Evolutionary conservation across 768 basidiomycete genomes (phyloP).

Genomic region (Trametes meyenii): DNA sequence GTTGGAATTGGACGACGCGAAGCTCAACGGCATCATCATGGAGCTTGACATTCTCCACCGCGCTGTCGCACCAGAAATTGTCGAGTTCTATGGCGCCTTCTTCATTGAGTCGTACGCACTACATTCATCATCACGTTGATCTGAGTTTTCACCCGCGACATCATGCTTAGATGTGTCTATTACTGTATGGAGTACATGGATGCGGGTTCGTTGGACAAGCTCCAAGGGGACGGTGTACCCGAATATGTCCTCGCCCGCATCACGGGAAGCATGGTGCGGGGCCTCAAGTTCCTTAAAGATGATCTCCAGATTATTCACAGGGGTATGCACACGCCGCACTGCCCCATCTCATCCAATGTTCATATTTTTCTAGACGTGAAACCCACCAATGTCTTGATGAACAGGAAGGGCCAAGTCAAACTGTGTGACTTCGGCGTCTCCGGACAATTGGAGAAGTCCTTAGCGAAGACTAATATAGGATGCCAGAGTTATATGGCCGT

Average conservation of each 20-base stretch:
- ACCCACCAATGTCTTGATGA: constrained; percentile 92
- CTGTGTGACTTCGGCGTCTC: constrained; percentile 99
- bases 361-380: constrained; percentile 67
- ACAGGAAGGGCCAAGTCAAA: constrained; percentile 86
- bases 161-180: constrained; percentile 65
- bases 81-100: constrained; percentile 99
- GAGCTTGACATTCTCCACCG: constrained; percentile 98
- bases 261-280: constrained; percentile 79
- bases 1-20: constrained; percentile 90
- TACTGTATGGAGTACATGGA: constrained; percentile 99
- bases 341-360: not conserved
- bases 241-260: constrained; percentile 87
- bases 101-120: constrained; percentile 86
- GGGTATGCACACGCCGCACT: constrained; percentile 38
- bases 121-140: not conserved
- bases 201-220: constrained; percentile 91
- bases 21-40: constrained; percentile 96
- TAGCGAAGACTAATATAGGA: constrained; percentile 98
- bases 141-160: not conserved
- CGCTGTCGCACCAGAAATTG: constrained; percentile 86
- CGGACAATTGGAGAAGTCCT: constrained; percentile 92
- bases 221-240: constrained; percentile 52
- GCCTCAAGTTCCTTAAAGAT: constrained; percentile 95
- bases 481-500: constrained; percentile 99
- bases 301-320: constrained; percentile 85